Percentiles rank a stretch among this genome's conserved stretches.
Conservation (phyloP, 345 rosid genomes). For the Hevea brasiliensis region DNA sequence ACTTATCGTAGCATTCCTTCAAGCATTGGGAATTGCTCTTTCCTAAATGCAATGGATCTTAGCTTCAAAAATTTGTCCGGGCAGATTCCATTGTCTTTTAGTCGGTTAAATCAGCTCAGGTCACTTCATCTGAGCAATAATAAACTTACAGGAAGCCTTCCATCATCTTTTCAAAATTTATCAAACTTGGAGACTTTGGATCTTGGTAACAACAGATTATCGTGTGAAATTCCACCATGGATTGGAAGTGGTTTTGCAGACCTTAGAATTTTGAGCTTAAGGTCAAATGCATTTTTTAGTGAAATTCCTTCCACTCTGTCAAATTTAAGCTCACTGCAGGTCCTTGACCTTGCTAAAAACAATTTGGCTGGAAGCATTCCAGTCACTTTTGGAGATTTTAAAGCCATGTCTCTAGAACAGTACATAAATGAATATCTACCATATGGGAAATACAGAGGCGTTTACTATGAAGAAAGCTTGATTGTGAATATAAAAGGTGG, state of each 20-base stretch:
- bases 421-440: slow-evolving; percentile 28
- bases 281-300: slow-evolving; percentile 21
- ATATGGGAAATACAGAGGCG: slow-evolving; percentile 30
- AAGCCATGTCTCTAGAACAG: slow-evolving; percentile 38
- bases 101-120: slow-evolving; percentile 9
- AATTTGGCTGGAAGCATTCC: slow-evolving; percentile 43
- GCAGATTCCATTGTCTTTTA: slow-evolving; percentile 4
- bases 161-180: slow-evolving; percentile 32
- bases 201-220: slow-evolving; percentile 37
- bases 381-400: slow-evolving; percentile 33
- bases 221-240: slow-evolving; percentile 37
- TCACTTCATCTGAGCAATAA: slow-evolving; percentile 19
- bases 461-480: slow-evolving; percentile 41
- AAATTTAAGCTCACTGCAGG: slow-evolving; percentile 37
- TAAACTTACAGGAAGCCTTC: slow-evolving; percentile 9
- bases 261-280: slow-evolving; percentile 19
- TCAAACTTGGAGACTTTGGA: slow-evolving; percentile 38
- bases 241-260: slow-evolving; percentile 15
- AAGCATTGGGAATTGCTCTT: slow-evolving; percentile 20
- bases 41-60: slow-evolving; percentile 16
- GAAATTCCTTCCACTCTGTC: slow-evolving; percentile 16
- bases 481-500: slow-evolving; percentile 30
- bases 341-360: slow-evolving; percentile 47
- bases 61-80: slow-evolving; percentile 13
- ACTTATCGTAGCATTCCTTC: slow-evolving; percentile 16